Percentiles rank a stretch among this genome's conserved stretches.
phyloP scores from a whole-genome alignment of 2,329 filamentous ascomycete species.

The Paraphoma chrysanthemicola region DNA sequence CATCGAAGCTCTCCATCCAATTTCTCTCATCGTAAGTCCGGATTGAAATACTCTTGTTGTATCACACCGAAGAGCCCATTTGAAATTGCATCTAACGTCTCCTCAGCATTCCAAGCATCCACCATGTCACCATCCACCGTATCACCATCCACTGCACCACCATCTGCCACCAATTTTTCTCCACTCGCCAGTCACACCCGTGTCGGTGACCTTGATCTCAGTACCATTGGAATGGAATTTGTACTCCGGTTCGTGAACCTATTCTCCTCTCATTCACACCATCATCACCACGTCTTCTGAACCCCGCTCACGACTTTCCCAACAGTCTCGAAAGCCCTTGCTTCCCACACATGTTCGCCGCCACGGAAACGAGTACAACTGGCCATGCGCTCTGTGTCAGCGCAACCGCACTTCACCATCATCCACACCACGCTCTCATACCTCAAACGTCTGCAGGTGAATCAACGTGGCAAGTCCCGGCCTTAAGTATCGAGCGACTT shows the following conservation, averaged over 20 bases:
- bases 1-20: background rate
- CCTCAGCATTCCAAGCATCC: background rate
- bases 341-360: slow-evolving; percentile 36
- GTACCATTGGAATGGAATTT: slow-evolving; percentile 39
- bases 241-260: slow-evolving; percentile 38
- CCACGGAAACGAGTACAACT: slow-evolving; percentile 12
- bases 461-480: slow-evolving; percentile 20
- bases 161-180: background rate
- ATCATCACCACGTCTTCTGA: background rate
- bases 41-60: too few relatives aligned
- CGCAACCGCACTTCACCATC: slow-evolving; percentile 33
- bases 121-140: background rate
- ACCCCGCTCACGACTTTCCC: background rate
- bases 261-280: too few relatives aligned
- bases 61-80: too few relatives aligned
- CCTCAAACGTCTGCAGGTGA: background rate
- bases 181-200: background rate
- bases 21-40: background rate
- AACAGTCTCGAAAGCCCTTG: slow-evolving; percentile 45
- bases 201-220: slow-evolving; percentile 22
- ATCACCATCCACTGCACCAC: background rate
- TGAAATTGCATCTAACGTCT: background rate
- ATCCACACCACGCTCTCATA: slow-evolving; percentile 11
- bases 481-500: slow-evolving; percentile 25
- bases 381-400: slow-evolving; percentile 42